phyloP scores from a whole-genome alignment of 1,284 basidiomycete species.

The Blastosporella zonata region DNA sequence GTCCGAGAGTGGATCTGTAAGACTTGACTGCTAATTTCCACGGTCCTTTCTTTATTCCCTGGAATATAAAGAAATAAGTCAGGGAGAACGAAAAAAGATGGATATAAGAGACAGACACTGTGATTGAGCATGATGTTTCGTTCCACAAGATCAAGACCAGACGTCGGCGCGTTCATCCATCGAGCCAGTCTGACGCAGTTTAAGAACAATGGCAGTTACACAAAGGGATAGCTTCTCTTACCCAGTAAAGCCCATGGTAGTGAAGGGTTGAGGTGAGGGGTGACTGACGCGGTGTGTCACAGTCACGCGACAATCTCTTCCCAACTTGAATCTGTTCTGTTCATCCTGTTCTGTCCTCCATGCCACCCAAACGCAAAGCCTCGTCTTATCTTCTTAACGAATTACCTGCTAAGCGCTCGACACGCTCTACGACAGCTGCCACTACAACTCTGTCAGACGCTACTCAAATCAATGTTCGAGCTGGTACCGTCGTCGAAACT shows the following conservation, averaged over 20 bases:
- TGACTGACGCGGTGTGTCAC: conserved; percentile 29
- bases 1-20: conserved; percentile 63
- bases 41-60: conserved; percentile 57
- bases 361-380: conserved; percentile 48
- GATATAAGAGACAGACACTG: conserved; percentile 42
- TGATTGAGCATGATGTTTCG: conserved; percentile 71
- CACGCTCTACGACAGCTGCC: conserved; percentile 10
- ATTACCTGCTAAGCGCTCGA: conserved; percentile 26
- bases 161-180: conserved; percentile 75
- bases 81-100: neutral
- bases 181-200: conserved; percentile 55
- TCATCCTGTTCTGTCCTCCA: conserved; percentile 8
- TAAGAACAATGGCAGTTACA: conserved; percentile 8
- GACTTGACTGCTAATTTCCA: conserved; percentile 70
- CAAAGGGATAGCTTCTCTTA: conserved; percentile 25
- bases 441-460: neutral
- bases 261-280: neutral
- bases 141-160: conserved; percentile 61
- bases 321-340: neutral
- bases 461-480: neutral
- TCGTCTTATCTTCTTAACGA: conserved; percentile 20
- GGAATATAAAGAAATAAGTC: conserved; percentile 11
- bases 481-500: neutral
- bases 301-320: conserved; percentile 14
- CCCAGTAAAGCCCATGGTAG: conserved; percentile 64